Evolutionary conservation across 2,329 filamentous ascomycete genomes (phyloP).

Genomic region (Passalora sequoiae): DNA sequence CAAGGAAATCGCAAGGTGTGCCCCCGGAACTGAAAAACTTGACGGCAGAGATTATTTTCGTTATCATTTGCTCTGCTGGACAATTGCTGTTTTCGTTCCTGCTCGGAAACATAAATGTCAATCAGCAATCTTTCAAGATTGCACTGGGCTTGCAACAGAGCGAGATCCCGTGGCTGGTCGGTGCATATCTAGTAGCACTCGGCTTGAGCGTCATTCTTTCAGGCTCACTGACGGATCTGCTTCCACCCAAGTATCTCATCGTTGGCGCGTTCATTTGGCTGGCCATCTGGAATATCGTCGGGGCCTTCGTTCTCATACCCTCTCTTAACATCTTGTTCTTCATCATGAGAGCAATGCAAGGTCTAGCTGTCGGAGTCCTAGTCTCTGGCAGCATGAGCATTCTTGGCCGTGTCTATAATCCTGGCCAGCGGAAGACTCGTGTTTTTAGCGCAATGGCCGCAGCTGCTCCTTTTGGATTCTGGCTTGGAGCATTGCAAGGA

Average conservation of each 20-base stretch:
- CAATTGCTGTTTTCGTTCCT: constrained; percentile 42
- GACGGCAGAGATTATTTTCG: constrained; percentile 38
- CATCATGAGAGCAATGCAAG: constrained; percentile 38
- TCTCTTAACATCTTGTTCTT: constrained; percentile 35
- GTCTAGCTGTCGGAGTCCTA: constrained; percentile 34
- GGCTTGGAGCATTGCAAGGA: constrained; percentile 38
- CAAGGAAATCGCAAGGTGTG: constrained; percentile 19
- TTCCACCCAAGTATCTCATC: constrained; percentile 39
- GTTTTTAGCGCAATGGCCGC: constrained; percentile 37
- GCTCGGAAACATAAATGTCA: constrained; percentile 40
- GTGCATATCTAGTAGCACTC: constrained; percentile 40
- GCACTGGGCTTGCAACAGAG: constrained; percentile 39
- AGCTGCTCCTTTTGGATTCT: constrained; percentile 35
- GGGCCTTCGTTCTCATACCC: constrained; percentile 37
- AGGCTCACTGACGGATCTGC: constrained; percentile 39
- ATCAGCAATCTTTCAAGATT: constrained; percentile 36
- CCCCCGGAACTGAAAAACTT: constrained; percentile 40
- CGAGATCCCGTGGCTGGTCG: constrained; percentile 42
- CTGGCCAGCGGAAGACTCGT: constrained; percentile 36
- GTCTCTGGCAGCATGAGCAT: constrained; percentile 37
- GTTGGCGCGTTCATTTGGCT: constrained; percentile 43
- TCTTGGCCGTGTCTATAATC: constrained; percentile 37
- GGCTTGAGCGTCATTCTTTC: constrained; percentile 40
- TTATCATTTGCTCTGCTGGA: constrained; percentile 41
- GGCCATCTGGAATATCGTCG: constrained; percentile 38